Evolutionary conservation across 139 green algal genomes (phyloP), one percentile per base, ranked within the genome.

Genomic region (Pseudopediastrum boryanum): DNA sequence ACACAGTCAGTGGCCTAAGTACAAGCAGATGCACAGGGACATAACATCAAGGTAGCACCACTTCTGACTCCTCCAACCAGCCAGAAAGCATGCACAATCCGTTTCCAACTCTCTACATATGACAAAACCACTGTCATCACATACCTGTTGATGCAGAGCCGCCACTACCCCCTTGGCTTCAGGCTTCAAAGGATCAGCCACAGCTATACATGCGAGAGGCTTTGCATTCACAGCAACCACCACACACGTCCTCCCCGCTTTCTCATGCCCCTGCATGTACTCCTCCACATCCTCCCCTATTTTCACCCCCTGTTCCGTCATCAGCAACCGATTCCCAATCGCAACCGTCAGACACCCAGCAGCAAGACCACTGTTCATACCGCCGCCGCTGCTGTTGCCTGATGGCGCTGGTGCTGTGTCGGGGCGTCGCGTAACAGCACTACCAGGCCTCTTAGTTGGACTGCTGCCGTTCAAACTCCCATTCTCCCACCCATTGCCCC

Each of bases 131-230:
- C 46, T 16, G 44, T 4, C 31, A 21, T 44, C 27, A 5, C 72
- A 36, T 42, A 79, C 72, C 72, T 79, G 72, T 58, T 16, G 56
- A 36, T 87, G 63, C 63, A 93, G 79, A n/a, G 81, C 80, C 46
- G 70, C 81, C 10, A 99, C 87, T 58, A 98, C 96, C 2, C 85
- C 89, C 2, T 72, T 46, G 3, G 96, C 95, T 85, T 99, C 96
- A 0, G 93, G 91, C 82, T 97, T 98, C 29, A 98, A 54, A 1
- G 92, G 90, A 84, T 99, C 96, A 0, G 85, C 77, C 29, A 99
- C 82, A 12, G 87, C 88, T n/a, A 99, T 67, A 13, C 86, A 80
- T 1, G 85, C 92, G 6, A 79, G 82, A 16, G 93, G 16, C 33
- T 23, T 42, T 6, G 85, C 86, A n/a, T 85, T 86, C 7, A 90